These are phyloP conservation scores for Coniophora puteana DNA, from an alignment of 1,284 basidiomycete species.

Conservation along the genomic window DNA sequence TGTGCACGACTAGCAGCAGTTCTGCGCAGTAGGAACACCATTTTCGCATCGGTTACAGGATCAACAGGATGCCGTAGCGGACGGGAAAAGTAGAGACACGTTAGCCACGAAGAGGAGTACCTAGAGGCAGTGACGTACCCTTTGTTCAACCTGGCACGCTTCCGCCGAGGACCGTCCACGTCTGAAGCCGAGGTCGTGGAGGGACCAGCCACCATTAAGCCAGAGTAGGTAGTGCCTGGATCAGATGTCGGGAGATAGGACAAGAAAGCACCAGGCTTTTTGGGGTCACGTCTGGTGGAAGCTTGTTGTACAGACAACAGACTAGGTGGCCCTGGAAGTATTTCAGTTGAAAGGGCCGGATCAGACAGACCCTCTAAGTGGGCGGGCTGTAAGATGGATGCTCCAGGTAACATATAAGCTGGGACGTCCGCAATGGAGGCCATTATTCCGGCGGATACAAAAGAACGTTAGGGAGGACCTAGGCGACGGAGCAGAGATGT, in stretches of 20 bases:
- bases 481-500: too few species aligned
- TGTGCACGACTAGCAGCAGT: slow-evolving; percentile 63
- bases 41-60: slow-evolving; percentile 16
- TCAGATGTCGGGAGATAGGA: slow-evolving; percentile 78
- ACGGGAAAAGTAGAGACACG: slow-evolving; percentile 15
- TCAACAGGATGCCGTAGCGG: slow-evolving; percentile 11
- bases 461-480: too few species aligned
- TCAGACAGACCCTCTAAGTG: slow-evolving; percentile 69
- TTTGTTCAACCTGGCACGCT: slow-evolving; percentile 69
- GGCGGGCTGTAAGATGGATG: slow-evolving; percentile 65
- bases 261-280: slow-evolving; percentile 58
- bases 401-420: slow-evolving; percentile 62
- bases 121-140: slow-evolving; percentile 49
- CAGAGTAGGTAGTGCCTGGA: slow-evolving; percentile 79
- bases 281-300: slow-evolving; percentile 67
- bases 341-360: slow-evolving; percentile 73
- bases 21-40: slow-evolving; percentile 29
- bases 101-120: slow-evolving; percentile 14
- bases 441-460: too few species aligned
- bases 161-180: slow-evolving; percentile 60
- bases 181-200: slow-evolving; percentile 55
- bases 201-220: slow-evolving; percentile 55
- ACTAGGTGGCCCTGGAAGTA: slow-evolving; percentile 77
- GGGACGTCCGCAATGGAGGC: slow-evolving; percentile 66
- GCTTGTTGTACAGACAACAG: slow-evolving; percentile 63